Percentiles rank a stretch among this genome's conserved stretches.
phyloP scores from a whole-genome alignment of 2,329 filamentous ascomycete genomes.

The Sporothrix schenckii region DNA sequence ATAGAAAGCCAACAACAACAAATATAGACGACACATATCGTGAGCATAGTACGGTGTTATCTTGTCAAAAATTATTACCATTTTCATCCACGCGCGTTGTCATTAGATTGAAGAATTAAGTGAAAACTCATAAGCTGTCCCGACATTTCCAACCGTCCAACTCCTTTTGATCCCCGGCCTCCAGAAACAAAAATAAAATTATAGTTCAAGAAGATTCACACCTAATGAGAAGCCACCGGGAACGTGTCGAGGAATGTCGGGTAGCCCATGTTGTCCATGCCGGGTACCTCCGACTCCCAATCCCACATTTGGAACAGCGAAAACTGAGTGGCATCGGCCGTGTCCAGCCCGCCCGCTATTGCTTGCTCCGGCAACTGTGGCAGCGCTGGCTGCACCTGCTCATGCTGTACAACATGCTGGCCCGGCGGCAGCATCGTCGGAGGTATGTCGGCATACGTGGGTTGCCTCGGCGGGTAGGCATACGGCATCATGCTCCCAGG shows the following conservation, averaged over 20 bases:
- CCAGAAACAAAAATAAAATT: neutral
- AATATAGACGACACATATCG: neutral
- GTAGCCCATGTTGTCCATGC: conserved; percentile 32
- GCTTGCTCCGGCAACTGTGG: neutral
- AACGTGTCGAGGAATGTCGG: conserved; percentile 32
- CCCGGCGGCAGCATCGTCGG: neutral
- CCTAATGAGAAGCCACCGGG: neutral
- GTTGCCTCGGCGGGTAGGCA: neutral
- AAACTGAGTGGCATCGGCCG: conserved; percentile 13
- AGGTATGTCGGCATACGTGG: neutral
- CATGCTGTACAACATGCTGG: neutral
- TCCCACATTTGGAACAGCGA: conserved; percentile 30
- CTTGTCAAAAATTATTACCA: neutral
- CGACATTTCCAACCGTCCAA: neutral
- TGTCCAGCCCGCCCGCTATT: neutral
- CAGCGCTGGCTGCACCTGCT: neutral
- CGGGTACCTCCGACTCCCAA: conserved; percentile 30
- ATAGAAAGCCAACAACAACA: neutral
- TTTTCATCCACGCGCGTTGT: conserved; percentile 4
- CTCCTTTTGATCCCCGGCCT: neutral
- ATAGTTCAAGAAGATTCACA: neutral
- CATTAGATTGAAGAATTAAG: neutral
- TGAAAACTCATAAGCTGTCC: neutral
- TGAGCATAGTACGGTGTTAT: conserved; percentile 12
- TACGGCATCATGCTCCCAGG: neutral